A percentile compares a stretch with the other conserved stretches of the same genome.
Conservation (phyloP, 1,284 basidiomycete genomes). For the Microbotryum saponariae region DNA sequence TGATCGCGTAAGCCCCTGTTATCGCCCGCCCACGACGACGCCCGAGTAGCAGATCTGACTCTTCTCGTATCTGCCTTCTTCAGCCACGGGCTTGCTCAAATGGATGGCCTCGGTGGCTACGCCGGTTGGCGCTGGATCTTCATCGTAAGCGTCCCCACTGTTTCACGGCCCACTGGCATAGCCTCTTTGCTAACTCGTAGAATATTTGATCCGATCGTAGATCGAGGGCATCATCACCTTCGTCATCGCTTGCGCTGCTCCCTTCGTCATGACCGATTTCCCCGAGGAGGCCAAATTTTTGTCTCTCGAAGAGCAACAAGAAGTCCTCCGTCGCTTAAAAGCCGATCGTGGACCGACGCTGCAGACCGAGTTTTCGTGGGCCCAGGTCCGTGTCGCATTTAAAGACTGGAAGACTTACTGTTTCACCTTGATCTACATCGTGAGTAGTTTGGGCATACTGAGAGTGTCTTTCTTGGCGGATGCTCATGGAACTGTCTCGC, state of each 20-base stretch:
- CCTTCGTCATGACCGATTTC: slow-evolving; percentile 42
- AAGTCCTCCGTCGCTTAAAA: slow-evolving; percentile 41
- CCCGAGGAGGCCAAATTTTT: slow-evolving; percentile 41
- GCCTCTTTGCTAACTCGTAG: too few species aligned
- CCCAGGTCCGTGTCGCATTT: slow-evolving; percentile 37
- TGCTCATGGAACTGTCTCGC: too few species aligned
- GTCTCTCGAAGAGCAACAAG: slow-evolving; percentile 36
- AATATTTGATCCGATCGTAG: too few species aligned
- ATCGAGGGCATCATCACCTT: slow-evolving; percentile 45
- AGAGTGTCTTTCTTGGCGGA: too few species aligned
- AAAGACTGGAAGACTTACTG: slow-evolving; percentile 39
- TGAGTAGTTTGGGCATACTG: too few species aligned
- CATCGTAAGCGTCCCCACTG: slow-evolving; percentile 28
- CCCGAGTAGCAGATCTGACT: too few species aligned
- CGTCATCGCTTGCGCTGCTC: slow-evolving; percentile 39
- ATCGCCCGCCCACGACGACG: too few species aligned
- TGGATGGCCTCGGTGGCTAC: slow-evolving; percentile 25
- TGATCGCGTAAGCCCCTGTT: slow-evolving; percentile 11
- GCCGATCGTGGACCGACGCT: slow-evolving; percentile 40
- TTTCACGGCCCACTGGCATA: too few species aligned
- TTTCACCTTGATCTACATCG: background rate
- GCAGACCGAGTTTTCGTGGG: slow-evolving; percentile 39
- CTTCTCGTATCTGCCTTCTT: too few species aligned
- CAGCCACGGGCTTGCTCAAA: slow-evolving; percentile 8
- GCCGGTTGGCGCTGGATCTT: slow-evolving; percentile 35